phyloP scores from a whole-genome alignment of 148 eudicot genomes.

The Arbutus unedo region DNA sequence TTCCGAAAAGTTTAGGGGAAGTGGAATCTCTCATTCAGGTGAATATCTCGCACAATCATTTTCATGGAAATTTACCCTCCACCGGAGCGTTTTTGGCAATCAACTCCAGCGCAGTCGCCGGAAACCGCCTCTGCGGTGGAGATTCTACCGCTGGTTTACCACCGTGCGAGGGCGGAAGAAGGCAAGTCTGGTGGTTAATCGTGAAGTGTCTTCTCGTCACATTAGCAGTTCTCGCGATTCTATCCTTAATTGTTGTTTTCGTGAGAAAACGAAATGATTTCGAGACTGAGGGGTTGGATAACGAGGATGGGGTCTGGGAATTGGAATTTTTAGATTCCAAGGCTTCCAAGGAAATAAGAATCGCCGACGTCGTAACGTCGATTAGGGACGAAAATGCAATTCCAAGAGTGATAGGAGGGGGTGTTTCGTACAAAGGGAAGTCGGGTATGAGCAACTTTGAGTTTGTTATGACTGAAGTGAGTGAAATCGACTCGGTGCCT shows the following conservation, averaged over 20 bases:
- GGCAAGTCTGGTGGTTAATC: slow-evolving; percentile 25
- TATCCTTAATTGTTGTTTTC: slow-evolving; percentile 14
- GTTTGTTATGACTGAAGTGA: slow-evolving; percentile 34
- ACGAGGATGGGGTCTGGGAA: slow-evolving; percentile 56
- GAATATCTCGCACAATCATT: slow-evolving; percentile 66
- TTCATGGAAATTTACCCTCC: slow-evolving; percentile 59
- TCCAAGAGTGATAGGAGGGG: slow-evolving; percentile 11
- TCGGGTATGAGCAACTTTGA: slow-evolving; percentile 21
- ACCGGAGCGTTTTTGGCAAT: slow-evolving; percentile 72
- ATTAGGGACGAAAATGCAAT: slow-evolving; percentile 30
- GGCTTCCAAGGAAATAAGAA: slow-evolving; percentile 29
- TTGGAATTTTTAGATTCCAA: slow-evolving; percentile 43
- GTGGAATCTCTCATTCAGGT: slow-evolving; percentile 64
- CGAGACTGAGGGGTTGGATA: slow-evolving; percentile 31
- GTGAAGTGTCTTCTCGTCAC: slow-evolving; percentile 23
- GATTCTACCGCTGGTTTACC: slow-evolving; percentile 34
- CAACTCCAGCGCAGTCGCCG: slow-evolving; percentile 52
- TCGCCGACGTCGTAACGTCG: slow-evolving; percentile 36
- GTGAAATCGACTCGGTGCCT: slow-evolving; percentile 15
- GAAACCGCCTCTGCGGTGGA: slow-evolving; percentile 57
- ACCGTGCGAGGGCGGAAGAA: slow-evolving; percentile 36
- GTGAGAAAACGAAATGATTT: slow-evolving; percentile 15
- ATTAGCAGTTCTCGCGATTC: slow-evolving; percentile 7
- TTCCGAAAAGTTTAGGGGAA: slow-evolving; percentile 53
- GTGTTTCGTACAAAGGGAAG: slow-evolving; percentile 31